phyloP scores from a whole-genome alignment of 23 red algal genomes.

The Gracilaria domingensis region DNA sequence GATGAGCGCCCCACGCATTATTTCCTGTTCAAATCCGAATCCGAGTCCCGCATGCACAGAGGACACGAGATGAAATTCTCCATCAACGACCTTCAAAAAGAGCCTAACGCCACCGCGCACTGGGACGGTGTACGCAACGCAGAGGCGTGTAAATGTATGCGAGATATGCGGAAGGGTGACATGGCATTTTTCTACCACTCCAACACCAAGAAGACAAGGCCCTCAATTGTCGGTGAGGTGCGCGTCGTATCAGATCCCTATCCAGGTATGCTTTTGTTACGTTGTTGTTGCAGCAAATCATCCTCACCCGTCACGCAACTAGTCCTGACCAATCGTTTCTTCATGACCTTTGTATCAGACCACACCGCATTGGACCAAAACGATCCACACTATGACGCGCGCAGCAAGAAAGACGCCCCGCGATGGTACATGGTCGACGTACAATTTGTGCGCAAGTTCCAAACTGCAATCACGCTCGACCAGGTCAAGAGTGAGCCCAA shows the following conservation, averaged over 20 bases:
- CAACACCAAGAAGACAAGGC: conserved; percentile 72
- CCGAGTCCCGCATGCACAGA: conserved; percentile 64
- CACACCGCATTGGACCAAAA: conserved; percentile 79
- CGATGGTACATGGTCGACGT: conserved; percentile 94
- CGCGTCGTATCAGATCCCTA: conserved; percentile 75
- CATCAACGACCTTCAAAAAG: conserved; percentile 78
- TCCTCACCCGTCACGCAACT: background rate
- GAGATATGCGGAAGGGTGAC: conserved; percentile 78
- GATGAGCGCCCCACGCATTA: conserved; percentile 15
- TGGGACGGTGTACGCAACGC: conserved; percentile 99
- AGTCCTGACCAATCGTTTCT: background rate
- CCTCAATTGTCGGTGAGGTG: conserved; percentile 81
- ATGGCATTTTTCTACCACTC: conserved; percentile 97
- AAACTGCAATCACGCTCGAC: conserved; percentile 67
- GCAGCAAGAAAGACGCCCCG: conserved; percentile 71
- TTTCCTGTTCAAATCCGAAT: conserved; percentile 91
- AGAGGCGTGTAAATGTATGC: conserved; percentile 85
- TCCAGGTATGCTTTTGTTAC: conserved; percentile 45
- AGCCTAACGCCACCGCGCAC: conserved; percentile 48
- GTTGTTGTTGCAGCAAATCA: background rate
- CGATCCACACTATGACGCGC: conserved; percentile 76
- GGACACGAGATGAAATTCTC: conserved; percentile 87
- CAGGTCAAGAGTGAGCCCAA: conserved; percentile 64
- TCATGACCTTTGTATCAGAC: background rate
- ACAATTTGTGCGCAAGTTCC: conserved; percentile 63